A percentile compares a stretch with the other conserved stretches of the same genome.
Evolutionary conservation across 306 rosid genomes (phyloP).

Genomic region (Nissolia schottii): DNA sequence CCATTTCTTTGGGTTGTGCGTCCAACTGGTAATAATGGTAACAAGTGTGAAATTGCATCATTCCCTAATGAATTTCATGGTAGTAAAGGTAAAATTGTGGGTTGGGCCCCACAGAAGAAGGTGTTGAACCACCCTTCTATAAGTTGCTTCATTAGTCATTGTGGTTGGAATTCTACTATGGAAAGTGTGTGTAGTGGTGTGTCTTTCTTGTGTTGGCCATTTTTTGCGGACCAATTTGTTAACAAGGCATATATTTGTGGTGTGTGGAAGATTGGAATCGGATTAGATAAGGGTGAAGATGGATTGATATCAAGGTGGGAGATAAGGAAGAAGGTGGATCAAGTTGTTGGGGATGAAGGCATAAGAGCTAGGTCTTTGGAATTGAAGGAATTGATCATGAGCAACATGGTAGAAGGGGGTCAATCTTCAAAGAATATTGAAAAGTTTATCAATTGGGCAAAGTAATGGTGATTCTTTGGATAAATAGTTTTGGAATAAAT

Average conservation of each 20-base stretch:
- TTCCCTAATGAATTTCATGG: conserved; percentile 15
- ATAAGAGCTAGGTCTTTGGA: conserved; percentile 14
- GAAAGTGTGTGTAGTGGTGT: conserved; percentile 34
- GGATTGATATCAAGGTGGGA: conserved; percentile 24
- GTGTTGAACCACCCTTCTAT: not conserved
- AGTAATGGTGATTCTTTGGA: not conserved
- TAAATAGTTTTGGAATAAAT: not conserved
- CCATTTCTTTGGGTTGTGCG: conserved; percentile 15
- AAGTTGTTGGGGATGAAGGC: conserved; percentile 3
- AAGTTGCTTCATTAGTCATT: conserved; percentile 32
- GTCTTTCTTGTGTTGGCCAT: conserved; percentile 45
- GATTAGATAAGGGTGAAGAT: conserved; percentile 20
- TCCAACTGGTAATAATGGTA: not conserved
- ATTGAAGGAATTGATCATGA: conserved; percentile 3
- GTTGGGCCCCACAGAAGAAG: conserved; percentile 39
- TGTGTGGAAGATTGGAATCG: conserved; percentile 34
- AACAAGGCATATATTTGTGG: conserved; percentile 30
- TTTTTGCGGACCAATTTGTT: conserved; percentile 21
- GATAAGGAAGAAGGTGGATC: conserved; percentile 31
- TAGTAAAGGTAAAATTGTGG: conserved; percentile 8
- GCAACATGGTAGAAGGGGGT: conserved; percentile 13
- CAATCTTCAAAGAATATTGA: conserved; percentile 6
- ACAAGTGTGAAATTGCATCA: too few relatives aligned
- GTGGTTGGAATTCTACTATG: conserved; percentile 40
- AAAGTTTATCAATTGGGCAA: conserved; percentile 22